phyloP scores from a whole-genome alignment of 345 rosid species.

The Toxicodendron radicans region DNA sequence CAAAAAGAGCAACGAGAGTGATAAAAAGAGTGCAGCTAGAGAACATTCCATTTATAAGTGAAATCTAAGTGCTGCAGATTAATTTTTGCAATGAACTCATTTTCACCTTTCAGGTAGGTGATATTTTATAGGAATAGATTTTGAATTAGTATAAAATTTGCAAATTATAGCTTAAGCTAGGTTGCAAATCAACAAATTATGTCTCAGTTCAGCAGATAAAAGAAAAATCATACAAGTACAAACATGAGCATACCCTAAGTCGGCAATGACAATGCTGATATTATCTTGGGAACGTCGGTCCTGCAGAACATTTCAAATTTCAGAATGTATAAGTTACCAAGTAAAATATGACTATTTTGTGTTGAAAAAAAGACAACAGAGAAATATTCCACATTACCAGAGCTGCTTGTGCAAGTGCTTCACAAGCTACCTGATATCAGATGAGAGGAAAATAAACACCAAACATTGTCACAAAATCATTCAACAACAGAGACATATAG shows the following conservation, averaged over 20 bases:
- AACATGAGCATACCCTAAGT: constrained; percentile 63
- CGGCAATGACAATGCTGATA: constrained; percentile 73
- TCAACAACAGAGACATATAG: not conserved
- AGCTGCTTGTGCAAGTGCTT: constrained; percentile 77
- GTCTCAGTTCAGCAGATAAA: not conserved
- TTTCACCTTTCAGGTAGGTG: not conserved
- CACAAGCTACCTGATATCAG: constrained; percentile 74
- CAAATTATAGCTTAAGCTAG: not conserved
- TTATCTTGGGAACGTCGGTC: constrained; percentile 77
- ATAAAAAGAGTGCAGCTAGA: not conserved
- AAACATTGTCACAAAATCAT: not conserved
- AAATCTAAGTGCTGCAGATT: not conserved
- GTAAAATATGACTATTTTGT: not conserved
- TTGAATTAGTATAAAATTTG: not conserved
- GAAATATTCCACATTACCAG: constrained; percentile 45
- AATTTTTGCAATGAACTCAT: not conserved
- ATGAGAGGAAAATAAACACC: constrained; percentile 17
- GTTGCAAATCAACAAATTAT: not conserved
- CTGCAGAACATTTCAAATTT: constrained; percentile 42
- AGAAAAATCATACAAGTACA: not conserved
- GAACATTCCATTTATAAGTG: not conserved
- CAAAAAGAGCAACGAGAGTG: not conserved
- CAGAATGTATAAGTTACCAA: constrained; percentile 11
- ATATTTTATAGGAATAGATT: not conserved
- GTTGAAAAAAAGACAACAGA: not conserved